Evolutionary conservation across 176 grass and related monocot genomes (phyloP).

Genomic region (Rhynchospora breviuscula): DNA sequence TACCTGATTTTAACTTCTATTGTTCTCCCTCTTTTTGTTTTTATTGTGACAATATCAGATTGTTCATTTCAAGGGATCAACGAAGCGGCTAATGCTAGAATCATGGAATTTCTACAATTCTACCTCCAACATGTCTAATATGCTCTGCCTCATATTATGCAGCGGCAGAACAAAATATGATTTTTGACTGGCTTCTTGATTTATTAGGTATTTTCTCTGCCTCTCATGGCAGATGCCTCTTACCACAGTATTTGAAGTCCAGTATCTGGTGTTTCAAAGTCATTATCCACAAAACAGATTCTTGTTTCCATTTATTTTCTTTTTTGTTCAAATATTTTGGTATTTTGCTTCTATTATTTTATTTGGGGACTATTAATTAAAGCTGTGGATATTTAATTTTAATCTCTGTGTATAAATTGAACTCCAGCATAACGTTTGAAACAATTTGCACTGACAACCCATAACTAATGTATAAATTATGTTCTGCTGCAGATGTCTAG

Average conservation of each 20-base stretch:
- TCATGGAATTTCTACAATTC: slow-evolving; percentile 85
- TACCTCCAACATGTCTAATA: slow-evolving; percentile 56
- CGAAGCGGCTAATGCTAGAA: slow-evolving; percentile 83
- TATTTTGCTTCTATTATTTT: neutral
- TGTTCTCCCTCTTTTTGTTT: neutral
- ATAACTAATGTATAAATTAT: neutral
- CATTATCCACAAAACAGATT: neutral
- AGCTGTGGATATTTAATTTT: neutral
- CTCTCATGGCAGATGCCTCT: neutral
- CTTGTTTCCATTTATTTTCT: neutral
- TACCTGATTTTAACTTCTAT: neutral
- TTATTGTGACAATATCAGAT: slow-evolving; percentile 36
- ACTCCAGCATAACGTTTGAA: neutral
- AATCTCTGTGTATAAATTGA: neutral
- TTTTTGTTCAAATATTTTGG: neutral
- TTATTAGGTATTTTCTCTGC: neutral
- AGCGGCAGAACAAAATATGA: slow-evolving; percentile 96
- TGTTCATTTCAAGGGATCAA: slow-evolving; percentile 93
- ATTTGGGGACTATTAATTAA: no score
- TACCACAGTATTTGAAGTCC: neutral
- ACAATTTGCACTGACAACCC: neutral
- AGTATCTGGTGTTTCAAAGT: neutral
- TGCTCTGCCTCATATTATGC: slow-evolving; percentile 70
- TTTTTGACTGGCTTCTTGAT: slow-evolving; percentile 30
- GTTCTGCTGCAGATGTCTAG: neutral